These are phyloP conservation scores for Solanum sejunctum DNA, from an alignment of 257 asterid species.

Conservation along the genomic window DNA sequence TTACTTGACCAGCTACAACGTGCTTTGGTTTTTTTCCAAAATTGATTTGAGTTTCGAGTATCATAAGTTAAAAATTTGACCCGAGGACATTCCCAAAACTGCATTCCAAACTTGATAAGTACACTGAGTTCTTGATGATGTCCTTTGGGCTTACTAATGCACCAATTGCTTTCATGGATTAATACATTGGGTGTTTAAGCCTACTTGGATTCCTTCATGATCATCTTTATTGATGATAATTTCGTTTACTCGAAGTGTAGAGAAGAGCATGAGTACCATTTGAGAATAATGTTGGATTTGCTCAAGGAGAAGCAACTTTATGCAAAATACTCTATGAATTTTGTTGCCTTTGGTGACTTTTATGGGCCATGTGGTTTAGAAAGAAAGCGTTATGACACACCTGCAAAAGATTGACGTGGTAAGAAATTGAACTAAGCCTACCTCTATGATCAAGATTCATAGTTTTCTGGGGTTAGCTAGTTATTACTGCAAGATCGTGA, in stretches of 20 bases:
- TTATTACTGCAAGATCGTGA: too few species aligned
- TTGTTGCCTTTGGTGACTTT: too few species aligned
- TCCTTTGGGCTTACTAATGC: not conserved
- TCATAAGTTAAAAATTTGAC: too few species aligned
- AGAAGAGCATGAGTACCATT: not conserved
- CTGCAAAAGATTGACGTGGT: too few species aligned
- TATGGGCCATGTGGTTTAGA: too few species aligned
- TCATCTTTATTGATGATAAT: not conserved
- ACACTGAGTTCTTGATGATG: not conserved
- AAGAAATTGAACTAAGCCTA: too few species aligned
- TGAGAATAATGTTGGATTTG: too few species aligned
- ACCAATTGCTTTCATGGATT: not conserved
- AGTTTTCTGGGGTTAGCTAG: too few species aligned
- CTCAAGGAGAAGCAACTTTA: too few species aligned
- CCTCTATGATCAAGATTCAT: too few species aligned
- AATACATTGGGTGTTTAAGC: not conserved
- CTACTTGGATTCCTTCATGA: not conserved
- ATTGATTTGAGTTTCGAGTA: not conserved
- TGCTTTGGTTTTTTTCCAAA: not conserved
- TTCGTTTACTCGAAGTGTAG: not conserved
- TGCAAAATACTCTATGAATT: too few species aligned
- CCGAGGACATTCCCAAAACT: not conserved
- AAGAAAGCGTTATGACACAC: too few species aligned
- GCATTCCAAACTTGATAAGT: not conserved
- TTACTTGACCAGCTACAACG: not conserved